phyloP scores from a whole-genome alignment of 176 grass and related monocot species.

The Coix lacrymajobi region DNA sequence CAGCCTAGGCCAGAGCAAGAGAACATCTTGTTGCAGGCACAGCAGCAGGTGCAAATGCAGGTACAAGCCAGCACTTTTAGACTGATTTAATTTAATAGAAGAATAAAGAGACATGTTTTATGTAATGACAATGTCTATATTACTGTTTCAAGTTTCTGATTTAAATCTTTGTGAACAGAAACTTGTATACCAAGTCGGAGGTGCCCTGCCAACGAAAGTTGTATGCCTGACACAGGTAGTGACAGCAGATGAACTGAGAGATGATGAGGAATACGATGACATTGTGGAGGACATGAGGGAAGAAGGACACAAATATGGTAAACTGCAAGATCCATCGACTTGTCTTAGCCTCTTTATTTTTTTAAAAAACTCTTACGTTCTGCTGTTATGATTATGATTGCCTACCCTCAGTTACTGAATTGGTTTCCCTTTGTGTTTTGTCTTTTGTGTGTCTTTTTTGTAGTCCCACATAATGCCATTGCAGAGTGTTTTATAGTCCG shows the following conservation, averaged over 20 bases:
- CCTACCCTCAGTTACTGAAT: slow-evolving; percentile 45
- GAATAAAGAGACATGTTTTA: background rate
- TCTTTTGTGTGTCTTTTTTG: slow-evolving; percentile 67
- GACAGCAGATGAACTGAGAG: slow-evolving; percentile 68
- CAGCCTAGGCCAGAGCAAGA: slow-evolving; percentile 96
- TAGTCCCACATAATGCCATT: slow-evolving; percentile 51
- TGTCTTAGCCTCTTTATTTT: slow-evolving; percentile 2
- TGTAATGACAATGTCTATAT: background rate
- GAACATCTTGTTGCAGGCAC: slow-evolving; percentile 74
- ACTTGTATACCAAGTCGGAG: slow-evolving; percentile 78
- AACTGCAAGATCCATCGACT: background rate
- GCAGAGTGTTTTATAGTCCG: slow-evolving; percentile 65
- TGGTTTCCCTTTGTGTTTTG: slow-evolving; percentile 49
- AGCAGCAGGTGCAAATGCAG: slow-evolving; percentile 92
- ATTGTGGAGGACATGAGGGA: slow-evolving; percentile 97
- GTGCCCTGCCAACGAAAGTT: slow-evolving; percentile 71
- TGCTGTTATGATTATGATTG: slow-evolving; percentile 10
- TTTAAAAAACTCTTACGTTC: background rate
- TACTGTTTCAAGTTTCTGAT: background rate
- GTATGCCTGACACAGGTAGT: slow-evolving; percentile 87
- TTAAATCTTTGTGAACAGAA: slow-evolving; percentile 42
- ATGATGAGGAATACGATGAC: slow-evolving; percentile 90
- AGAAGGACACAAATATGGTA: slow-evolving; percentile 92
- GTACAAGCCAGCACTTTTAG: slow-evolving; percentile 20
- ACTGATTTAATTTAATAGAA: background rate